These are phyloP conservation scores for Fusarium lateritium DNA, from an alignment of 2,329 filamentous ascomycete genomes.

Conservation along the genomic window DNA sequence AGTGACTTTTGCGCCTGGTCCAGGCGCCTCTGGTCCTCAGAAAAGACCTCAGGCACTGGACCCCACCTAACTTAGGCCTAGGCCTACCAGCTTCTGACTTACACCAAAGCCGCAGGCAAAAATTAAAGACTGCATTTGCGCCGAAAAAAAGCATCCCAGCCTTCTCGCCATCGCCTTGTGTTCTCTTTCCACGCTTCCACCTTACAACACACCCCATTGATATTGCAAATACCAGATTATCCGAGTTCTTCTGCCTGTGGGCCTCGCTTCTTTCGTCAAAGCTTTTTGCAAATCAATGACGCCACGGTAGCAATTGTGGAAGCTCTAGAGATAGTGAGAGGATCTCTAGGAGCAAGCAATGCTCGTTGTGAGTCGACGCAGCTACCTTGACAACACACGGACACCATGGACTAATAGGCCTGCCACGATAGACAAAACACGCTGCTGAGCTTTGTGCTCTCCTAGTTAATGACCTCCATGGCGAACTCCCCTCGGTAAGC, in stretches of 20 bases:
- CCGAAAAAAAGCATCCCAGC: constrained; percentile 43
- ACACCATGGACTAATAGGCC: constrained; percentile 44
- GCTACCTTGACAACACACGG: constrained; percentile 31
- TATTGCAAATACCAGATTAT: background rate
- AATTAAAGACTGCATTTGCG: constrained; percentile 48
- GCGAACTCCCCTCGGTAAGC: constrained; percentile 91
- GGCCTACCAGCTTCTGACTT: constrained; percentile 43
- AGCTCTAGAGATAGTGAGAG: constrained; percentile 85
- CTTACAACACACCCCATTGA: constrained; percentile 11
- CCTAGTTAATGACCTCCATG: constrained; percentile 89
- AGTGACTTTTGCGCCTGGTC: constrained; percentile 37
- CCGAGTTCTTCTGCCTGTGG: constrained; percentile 4
- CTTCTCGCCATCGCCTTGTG: constrained; percentile 26
- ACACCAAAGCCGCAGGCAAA: constrained; percentile 45
- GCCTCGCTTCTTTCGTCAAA: constrained; percentile 22
- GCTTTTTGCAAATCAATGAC: constrained; percentile 65
- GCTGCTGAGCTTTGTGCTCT: constrained; percentile 91
- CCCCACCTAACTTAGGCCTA: constrained; percentile 39
- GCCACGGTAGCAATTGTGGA: constrained; percentile 76
- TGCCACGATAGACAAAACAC: constrained; percentile 72
- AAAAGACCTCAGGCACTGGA: constrained; percentile 39
- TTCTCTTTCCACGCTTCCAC: constrained; percentile 11
- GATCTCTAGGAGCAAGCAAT: constrained; percentile 80
- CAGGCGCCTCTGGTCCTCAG: constrained; percentile 20
- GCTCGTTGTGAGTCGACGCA: constrained; percentile 63